A percentile compares a stretch with the other conserved stretches of the same genome.
These are phyloP conservation scores for Suhomyces anneliseae DNA, from an alignment of 1,139 yeast genomes.

Conservation along the genomic window DNA sequence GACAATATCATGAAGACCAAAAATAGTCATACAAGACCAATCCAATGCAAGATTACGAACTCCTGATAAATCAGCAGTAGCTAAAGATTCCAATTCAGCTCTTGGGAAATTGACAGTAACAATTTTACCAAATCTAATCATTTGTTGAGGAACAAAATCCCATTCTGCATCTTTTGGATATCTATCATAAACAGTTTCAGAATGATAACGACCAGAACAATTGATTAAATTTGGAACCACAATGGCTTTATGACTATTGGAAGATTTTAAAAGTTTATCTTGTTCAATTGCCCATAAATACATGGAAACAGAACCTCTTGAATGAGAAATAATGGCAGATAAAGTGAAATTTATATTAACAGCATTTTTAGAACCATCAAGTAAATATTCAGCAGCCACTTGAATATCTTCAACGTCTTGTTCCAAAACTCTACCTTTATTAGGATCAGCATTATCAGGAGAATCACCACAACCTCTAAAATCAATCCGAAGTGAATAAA, in stretches of 20 bases:
- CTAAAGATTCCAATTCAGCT: conserved; percentile 56
- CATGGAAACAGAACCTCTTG: conserved; percentile 80
- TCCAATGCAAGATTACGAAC: conserved; percentile 46
- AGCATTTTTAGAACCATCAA: conserved; percentile 35
- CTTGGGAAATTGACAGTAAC: conserved; percentile 41
- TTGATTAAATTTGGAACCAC: conserved; percentile 67
- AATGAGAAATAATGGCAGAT: conserved; percentile 66
- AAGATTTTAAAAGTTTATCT: conserved; percentile 30
- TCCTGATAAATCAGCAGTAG: conserved; percentile 46
- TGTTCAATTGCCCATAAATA: conserved; percentile 64
- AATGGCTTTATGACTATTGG: conserved; percentile 27
- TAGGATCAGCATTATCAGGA: conserved; percentile 47
- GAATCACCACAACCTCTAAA: conserved; percentile 86
- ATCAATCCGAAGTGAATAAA: conserved; percentile 71
- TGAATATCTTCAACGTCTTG: conserved; percentile 73
- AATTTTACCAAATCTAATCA: conserved; percentile 50
- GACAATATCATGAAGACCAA: conserved; percentile 67
- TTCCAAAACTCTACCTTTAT: conserved; percentile 53
- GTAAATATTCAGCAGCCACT: conserved; percentile 48
- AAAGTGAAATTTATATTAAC: conserved; percentile 44
- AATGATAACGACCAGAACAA: conserved; percentile 64
- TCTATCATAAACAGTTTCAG: conserved; percentile 38
- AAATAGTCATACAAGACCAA: conserved; percentile 62
- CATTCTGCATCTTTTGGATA: conserved; percentile 23
- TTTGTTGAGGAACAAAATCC: conserved; percentile 27